phyloP scores from a whole-genome alignment of 441 rosid species.

The Populus tomentosa region DNA sequence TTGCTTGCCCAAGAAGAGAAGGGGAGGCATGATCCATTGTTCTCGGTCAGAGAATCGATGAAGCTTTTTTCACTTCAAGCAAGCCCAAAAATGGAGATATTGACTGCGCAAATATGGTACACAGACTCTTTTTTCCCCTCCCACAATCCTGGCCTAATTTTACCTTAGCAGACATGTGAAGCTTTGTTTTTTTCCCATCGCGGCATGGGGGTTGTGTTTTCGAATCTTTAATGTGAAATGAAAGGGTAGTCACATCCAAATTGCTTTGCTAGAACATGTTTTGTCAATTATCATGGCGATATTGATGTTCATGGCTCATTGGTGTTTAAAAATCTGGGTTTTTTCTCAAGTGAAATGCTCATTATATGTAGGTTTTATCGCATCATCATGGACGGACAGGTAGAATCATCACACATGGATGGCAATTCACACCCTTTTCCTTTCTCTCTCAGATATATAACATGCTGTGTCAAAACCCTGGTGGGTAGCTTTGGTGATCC shows the following conservation, averaged over 20 bases:
- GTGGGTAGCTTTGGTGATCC: no score
- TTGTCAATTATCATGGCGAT: no score
- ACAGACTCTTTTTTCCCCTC: no score
- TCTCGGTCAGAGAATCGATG: slow-evolving; percentile 11
- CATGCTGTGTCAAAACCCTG: no score
- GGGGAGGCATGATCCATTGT: slow-evolving; percentile 25
- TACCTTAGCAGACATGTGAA: not conserved
- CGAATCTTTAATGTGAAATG: not conserved
- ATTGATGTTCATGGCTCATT: no score
- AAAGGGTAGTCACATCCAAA: not conserved
- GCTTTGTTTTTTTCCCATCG: not conserved
- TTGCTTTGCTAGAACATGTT: not conserved
- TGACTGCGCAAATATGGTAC: not conserved
- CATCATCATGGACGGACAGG: no score
- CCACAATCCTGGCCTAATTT: not conserved
- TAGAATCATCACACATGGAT: no score
- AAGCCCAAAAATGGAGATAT: slow-evolving; percentile 1
- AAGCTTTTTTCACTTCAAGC: slow-evolving; percentile 17
- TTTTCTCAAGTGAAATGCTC: no score
- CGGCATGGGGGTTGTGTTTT: not conserved
- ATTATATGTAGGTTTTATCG: no score
- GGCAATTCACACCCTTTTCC: no score
- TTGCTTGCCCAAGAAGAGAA: slow-evolving; percentile 18
- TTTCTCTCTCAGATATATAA: no score
- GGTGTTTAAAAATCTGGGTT: no score